Evolutionary conservation across 2,329 filamentous ascomycete species (phyloP), one percentile per base, ranked within the genome.

Genomic region (Diaporthe capsici): DNA sequence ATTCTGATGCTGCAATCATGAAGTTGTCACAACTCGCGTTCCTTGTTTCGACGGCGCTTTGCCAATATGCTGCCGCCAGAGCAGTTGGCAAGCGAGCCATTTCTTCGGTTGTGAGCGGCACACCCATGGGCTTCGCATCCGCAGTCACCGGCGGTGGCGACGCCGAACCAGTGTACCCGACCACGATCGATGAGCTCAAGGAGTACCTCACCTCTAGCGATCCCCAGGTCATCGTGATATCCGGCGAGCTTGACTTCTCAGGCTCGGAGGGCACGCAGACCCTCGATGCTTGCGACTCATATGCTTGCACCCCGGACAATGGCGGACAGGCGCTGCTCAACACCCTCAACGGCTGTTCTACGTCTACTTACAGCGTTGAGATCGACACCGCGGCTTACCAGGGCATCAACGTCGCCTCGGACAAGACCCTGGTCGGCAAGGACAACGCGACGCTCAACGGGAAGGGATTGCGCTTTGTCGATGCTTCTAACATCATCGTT

Each of bases 101-200:
- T n/a, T 81, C 83, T 8, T 77, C 76, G 6, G 68, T 61, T 51
- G 84, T 85, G 34, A 80, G 79, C 20, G 84, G 85, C 65, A 78
- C 82, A 10, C 82, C 86, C 20, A 82, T 86, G 77, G 86, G 86
- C 8, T 86, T 87, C 78, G 85, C 83, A 58, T 82, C 83, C 72
- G 88, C 89, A 70, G 88, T 90, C 42, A 93, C 91, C 25, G 91
- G 91, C 51, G 91, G 91, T 79, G 91, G 90, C 70, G 85, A 79
- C 74, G 90, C 88, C 22, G 82, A 85, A 9, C 82, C 89, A 42
- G 89, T 89, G 20, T 89, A 90, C 79, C 91, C 90, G 15, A 84
- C 82, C 22, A 88, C 85, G 57, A 90, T 82, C 58, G 85, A 84
- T 34, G 86, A 93, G 86, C 88, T 93, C 65, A 88, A 88, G 81